Evolutionary conservation across 1,284 basidiomycete genomes (phyloP), one percentile per base, ranked within the genome.

Genomic region (Apiotrichum siamense): DNA sequence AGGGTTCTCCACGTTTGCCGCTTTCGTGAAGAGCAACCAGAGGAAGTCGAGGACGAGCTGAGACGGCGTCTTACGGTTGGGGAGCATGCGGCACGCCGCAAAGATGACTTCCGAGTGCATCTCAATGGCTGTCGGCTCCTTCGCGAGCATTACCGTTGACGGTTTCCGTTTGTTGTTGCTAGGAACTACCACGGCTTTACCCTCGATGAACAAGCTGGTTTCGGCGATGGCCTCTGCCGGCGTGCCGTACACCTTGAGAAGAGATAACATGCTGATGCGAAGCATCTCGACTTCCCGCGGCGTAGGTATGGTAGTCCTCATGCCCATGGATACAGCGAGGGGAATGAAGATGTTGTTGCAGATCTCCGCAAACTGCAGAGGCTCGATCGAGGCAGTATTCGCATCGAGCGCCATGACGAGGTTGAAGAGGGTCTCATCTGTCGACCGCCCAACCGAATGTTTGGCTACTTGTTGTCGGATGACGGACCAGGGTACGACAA

Each of bases 401-500:
- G 61, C 57, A 37, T 58, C 52, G 4, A 69, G 47, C 9, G 69
- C 59, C 6, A 63, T 58, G 17, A 65, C 58, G 5, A 69, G 40
- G 44, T 71, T 65, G 27, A 61, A 41, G 7, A 49, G 55, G 11
- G 63, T 50, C n/a, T 65, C 57, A 6, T 53, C 33, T 10, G 15
- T 12, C 3, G 44, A 33, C 7, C 21, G 21, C 5, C 32, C 32
- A 5, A 35, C 44, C 17, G 50, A 39, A 15, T 37, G 43, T 11
- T 33, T 32, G 2, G 64, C 63, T 3, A 69, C 49, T 15, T 66
- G 29, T 4, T 51, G 39, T 0, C 43, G 40, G 3, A 71, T 37
- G 0, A 50, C 44, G 12, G 49, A 35, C 67, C 68, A 72, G 0
- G 86, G 81, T 17, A 88, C 77, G 26, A 84, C 81, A 15, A 87